Evolutionary conservation across 2,329 filamentous ascomycete species (phyloP).

Genomic region (Thyridium curvatum): DNA sequence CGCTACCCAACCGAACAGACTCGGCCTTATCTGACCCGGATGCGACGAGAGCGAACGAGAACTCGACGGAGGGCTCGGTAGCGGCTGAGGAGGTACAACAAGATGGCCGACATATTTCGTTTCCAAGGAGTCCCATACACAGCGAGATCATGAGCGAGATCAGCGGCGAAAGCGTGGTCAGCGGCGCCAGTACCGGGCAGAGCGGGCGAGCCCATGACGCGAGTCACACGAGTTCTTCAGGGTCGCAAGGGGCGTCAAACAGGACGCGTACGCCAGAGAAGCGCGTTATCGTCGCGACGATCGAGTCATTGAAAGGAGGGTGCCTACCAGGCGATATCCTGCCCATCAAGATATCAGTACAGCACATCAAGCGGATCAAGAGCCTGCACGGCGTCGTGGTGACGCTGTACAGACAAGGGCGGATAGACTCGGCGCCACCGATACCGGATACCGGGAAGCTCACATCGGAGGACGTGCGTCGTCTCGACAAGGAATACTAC

Average conservation of each 20-base stretch:
- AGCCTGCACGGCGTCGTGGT: slow-evolving; percentile 90
- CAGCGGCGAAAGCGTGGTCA: slow-evolving; percentile 64
- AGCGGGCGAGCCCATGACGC: slow-evolving; percentile 36
- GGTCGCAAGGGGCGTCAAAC: slow-evolving; percentile 26
- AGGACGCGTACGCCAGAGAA: slow-evolving; percentile 46
- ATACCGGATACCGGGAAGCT: slow-evolving; percentile 28
- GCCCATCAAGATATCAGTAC: slow-evolving; percentile 72
- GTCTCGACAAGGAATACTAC: slow-evolving; percentile 71
- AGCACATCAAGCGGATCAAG: slow-evolving; percentile 83
- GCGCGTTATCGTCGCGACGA: slow-evolving; percentile 78
- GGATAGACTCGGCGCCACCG: slow-evolving; percentile 71
- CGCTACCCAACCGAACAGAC: slow-evolving; percentile 8
- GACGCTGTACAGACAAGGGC: slow-evolving; percentile 84
- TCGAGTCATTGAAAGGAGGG: slow-evolving; percentile 76
- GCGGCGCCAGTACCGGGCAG: slow-evolving; percentile 53
- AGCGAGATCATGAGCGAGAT: slow-evolving; percentile 55
- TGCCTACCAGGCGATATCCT: slow-evolving; percentile 81
- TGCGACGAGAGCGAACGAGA: slow-evolving; percentile 27
- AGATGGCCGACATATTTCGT: slow-evolving; percentile 21
- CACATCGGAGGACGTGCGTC: slow-evolving; percentile 59
- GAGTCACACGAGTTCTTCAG: slow-evolving; percentile 34
- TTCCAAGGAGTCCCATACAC: slow-evolving; percentile 32
- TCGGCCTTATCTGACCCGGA: slow-evolving; percentile 26
- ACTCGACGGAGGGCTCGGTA: slow-evolving; percentile 32
- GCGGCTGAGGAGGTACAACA: slow-evolving; percentile 31